Percentiles rank a stretch among this genome's conserved stretches.
Evolutionary conservation across 371 early-diverging fungal genomes (phyloP).

Genomic region (Circinella umbellata): DNA sequence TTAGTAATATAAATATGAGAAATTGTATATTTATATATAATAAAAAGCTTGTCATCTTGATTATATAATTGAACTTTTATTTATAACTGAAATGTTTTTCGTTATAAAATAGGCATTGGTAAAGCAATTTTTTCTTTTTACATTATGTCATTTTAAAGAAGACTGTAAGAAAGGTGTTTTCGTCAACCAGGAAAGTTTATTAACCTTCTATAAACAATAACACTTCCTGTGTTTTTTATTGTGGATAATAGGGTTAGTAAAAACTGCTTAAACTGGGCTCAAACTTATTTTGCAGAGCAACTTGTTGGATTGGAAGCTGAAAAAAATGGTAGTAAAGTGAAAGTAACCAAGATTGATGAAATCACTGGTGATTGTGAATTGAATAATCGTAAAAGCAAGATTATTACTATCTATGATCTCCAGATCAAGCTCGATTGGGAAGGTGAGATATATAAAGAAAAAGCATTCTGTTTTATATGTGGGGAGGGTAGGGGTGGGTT

Average conservation of each 20-base stretch:
- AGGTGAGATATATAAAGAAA: constrained; percentile 39
- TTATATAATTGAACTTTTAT: not conserved
- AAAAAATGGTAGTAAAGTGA: constrained; percentile 53
- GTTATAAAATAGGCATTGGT: constrained; percentile 10
- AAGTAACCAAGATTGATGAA: constrained; percentile 57
- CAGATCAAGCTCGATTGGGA: constrained; percentile 72
- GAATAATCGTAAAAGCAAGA: constrained; percentile 88
- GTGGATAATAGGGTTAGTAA: constrained; percentile 75
- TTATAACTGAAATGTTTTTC: not conserved
- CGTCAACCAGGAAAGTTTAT: not conserved
- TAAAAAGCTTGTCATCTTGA: not conserved
- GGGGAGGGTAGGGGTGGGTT: not conserved
- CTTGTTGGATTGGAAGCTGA: constrained; percentile 56
- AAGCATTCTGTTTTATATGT: not conserved
- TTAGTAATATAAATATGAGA: not conserved
- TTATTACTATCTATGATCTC: constrained; percentile 86
- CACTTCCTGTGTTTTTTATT: not conserved
- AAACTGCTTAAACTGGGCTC: constrained; percentile 85
- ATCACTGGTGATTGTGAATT: constrained; percentile 83
- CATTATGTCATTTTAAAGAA: no score
- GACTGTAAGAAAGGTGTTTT: no score
- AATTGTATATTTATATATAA: not conserved
- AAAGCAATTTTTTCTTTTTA: not conserved
- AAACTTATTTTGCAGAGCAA: constrained; percentile 62
- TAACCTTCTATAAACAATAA: not conserved